A percentile compares a stretch with the other conserved stretches of the same genome.
phyloP scores from a whole-genome alignment of 345 rosid species.

The Eucalyptus erythrocorys region DNA sequence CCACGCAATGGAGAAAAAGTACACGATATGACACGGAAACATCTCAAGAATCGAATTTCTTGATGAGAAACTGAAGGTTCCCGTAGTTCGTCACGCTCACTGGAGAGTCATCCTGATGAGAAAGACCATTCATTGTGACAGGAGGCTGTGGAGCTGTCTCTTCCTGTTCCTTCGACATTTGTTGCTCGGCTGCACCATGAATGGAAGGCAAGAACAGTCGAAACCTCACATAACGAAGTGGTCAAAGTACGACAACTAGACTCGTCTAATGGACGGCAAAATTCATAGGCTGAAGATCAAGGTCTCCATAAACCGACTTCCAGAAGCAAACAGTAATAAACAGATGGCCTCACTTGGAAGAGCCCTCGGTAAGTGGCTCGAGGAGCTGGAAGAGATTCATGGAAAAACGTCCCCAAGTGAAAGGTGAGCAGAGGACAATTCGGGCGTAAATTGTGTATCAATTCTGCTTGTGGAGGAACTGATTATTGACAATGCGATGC shows the following conservation, averaged over 20 bases:
- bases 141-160: background rate
- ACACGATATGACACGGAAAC: no score
- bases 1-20: background rate
- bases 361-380: no score
- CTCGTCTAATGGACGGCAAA: background rate
- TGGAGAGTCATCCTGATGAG: background rate
- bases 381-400: no score
- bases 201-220: background rate
- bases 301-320: background rate
- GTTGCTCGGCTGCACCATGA: background rate
- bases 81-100: background rate
- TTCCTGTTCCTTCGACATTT: background rate
- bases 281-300: background rate
- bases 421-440: no score
- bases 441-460: no score
- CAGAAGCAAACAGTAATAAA: no score
- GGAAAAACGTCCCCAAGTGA: no score
- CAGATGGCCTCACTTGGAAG: no score
- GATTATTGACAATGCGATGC: background rate
- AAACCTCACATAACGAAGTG: background rate
- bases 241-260: no score
- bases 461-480: no score
- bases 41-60: background rate
- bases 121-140: background rate
- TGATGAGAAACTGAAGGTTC: background rate